phyloP scores from a whole-genome alignment of 2,329 filamentous ascomycete species.

The Ophiostoma quercus region DNA sequence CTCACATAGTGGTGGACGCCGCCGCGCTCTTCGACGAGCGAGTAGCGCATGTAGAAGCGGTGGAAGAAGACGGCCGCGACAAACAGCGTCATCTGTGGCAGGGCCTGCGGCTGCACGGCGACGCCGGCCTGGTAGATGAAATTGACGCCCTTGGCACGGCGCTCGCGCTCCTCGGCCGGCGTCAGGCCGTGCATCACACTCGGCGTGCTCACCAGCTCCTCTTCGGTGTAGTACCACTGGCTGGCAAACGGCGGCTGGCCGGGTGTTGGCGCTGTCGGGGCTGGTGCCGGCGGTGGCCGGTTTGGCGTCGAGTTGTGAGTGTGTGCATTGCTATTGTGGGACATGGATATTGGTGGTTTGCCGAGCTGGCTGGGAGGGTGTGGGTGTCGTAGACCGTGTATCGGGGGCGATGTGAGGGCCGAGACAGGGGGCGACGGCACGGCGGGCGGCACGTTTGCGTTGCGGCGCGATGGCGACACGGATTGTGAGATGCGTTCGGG shows the following conservation, averaged over 20 bases:
- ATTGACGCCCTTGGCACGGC: slow-evolving; percentile 86
- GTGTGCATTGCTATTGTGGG: neutral
- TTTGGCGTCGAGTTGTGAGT: neutral
- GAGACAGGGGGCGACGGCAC: slow-evolving; percentile 57
- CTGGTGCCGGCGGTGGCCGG: slow-evolving; percentile 5
- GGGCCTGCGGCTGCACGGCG: slow-evolving; percentile 60
- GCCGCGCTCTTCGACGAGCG: slow-evolving; percentile 67
- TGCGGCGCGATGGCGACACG: slow-evolving; percentile 36
- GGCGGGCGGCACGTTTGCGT: slow-evolving; percentile 57
- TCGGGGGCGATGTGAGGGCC: slow-evolving; percentile 51
- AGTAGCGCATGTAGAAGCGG: slow-evolving; percentile 87
- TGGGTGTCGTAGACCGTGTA: slow-evolving; percentile 29
- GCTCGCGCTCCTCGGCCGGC: slow-evolving; percentile 69
- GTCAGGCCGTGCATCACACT: slow-evolving; percentile 78
- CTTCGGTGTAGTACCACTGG: slow-evolving; percentile 86
- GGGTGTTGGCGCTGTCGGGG: neutral
- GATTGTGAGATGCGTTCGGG: slow-evolving; percentile 28
- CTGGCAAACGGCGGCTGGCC: slow-evolving; percentile 33
- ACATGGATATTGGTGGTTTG: slow-evolving; percentile 37
- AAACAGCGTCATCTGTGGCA: slow-evolving; percentile 86
- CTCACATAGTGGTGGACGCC: slow-evolving; percentile 86
- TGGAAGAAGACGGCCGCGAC: slow-evolving; percentile 94
- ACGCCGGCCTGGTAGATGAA: slow-evolving; percentile 95
- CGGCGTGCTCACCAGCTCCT: slow-evolving; percentile 76
- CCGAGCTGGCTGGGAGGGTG: slow-evolving; percentile 34